phyloP scores from a whole-genome alignment of 129 eudicot species.

The Lactuca saligna region DNA sequence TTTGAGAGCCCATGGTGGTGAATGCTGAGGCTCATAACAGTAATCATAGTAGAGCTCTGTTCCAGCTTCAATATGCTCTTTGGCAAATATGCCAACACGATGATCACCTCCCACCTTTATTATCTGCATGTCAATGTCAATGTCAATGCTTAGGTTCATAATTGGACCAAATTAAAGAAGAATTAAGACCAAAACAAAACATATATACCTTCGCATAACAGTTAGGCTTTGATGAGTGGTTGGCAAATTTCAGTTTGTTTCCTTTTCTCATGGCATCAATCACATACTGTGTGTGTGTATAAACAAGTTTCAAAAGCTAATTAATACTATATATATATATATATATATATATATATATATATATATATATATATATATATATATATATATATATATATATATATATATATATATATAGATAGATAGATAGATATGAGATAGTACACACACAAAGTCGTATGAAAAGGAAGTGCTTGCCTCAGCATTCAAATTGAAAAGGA shows the following conservation, averaged over 20 bases:
- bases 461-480: constrained; percentile 46
- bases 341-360: background rate
- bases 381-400: background rate
- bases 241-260: constrained; percentile 85
- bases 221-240: constrained; percentile 80
- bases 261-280: constrained; percentile 83
- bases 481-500: constrained; percentile 84
- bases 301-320: background rate
- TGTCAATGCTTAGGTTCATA: background rate
- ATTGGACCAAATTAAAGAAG: background rate
- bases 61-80: constrained; percentile 60
- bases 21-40: constrained; percentile 56
- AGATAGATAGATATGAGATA: background rate
- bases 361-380: too few species aligned
- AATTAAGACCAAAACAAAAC: background rate
- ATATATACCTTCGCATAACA: constrained; percentile 66
- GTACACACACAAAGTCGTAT: background rate
- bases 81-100: constrained; percentile 79
- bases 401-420: too few species aligned
- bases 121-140: constrained; percentile 37
- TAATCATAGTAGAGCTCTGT: constrained; percentile 80
- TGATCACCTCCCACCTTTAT: constrained; percentile 82
- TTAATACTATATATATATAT: too few species aligned
- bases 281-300: constrained; percentile 54
- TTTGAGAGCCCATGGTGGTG: constrained; percentile 76